Evolutionary conservation across 1,139 yeast genomes (phyloP), one percentile per base, ranked within the genome.

Genomic region (Zygosaccharomyces pseudobailii): DNA sequence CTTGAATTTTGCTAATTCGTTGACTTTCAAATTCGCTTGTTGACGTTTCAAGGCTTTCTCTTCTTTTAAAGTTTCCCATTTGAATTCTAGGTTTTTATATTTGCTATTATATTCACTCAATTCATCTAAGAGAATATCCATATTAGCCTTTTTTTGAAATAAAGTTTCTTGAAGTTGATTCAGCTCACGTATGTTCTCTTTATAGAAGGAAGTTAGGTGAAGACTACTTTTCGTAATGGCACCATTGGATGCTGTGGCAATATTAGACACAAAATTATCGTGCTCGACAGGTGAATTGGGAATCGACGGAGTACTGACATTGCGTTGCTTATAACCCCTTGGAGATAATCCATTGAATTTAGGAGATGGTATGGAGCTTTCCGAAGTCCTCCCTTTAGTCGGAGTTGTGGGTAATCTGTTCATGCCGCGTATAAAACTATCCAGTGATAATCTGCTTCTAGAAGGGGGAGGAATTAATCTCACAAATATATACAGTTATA

Each of bases 1-100:
- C 2, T 70, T 59, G 19, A 69, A 63, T 43, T 69, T 72, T 13
- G 71, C 72, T 7, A 74, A 54, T 45, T 73, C 75, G 57, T 70
- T 72, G 47, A 71, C 62, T 37, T 73, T 72, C 25, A 69, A 67
- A 45, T 66, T 68, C 4, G 62, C 39, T 38, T 61, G 55, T 46
- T 65, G 63, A 8, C 46, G 51, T 42, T 58, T 57, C 20, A 52
- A 39, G 7, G 71, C 70, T 40, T 68, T 71, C 43, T 71, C 71
- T 4, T 75, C 75, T 45, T 69, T 67, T 24, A 71, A 48, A 3
- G 71, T 68, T 57, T 62, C 62, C 53, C 60, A 53, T 51, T 56
- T 58, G 5, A 57, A 49, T 35, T 57, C 55, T 6, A 59, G 39
- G n/a, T 53, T 54, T 13, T 52, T 53, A 31, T 54, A 51, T 27